Evolutionary conservation across 192 early-diverging fungal genomes (phyloP).

Genomic region (Coemansia sp.): DNA sequence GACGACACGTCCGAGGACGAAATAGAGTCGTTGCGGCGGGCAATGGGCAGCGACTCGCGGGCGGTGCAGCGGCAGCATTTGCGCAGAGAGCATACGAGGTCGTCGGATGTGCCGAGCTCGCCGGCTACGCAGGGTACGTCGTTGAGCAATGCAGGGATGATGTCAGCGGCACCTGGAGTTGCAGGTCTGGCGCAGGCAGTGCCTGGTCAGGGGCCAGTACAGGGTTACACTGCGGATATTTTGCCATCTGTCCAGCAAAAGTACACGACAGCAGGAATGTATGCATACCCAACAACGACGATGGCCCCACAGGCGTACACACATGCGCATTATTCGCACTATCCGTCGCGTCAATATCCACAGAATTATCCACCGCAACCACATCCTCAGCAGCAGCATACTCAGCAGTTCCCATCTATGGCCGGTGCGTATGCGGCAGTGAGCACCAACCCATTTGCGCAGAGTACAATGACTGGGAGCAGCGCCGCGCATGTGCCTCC

Average conservation of each 20-base stretch:
- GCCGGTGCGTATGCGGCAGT: constrained; percentile 1
- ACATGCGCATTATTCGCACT: constrained; percentile 22
- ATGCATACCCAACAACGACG: constrained; percentile 12
- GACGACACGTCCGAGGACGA: constrained; percentile 48
- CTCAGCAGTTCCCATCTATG: neutral
- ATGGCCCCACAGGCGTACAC: constrained; percentile 8
- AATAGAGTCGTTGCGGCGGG: constrained; percentile 48
- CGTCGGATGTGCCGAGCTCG: constrained; percentile 19
- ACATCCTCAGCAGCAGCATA: constrained; percentile 13
- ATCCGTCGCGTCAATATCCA: constrained; percentile 19
- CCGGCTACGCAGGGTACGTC: constrained; percentile 18
- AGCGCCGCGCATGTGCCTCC: constrained; percentile 9
- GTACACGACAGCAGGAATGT: constrained; percentile 5
- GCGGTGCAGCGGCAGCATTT: constrained; percentile 45
- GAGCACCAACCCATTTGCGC: constrained; percentile 8
- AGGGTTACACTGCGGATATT: constrained; percentile 3
- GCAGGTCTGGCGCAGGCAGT: constrained; percentile 3
- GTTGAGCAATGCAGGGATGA: constrained; percentile 10
- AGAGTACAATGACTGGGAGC: constrained; percentile 8
- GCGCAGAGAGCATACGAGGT: constrained; percentile 30
- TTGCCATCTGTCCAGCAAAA: neutral
- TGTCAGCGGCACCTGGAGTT: constrained; percentile 11
- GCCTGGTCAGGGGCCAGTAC: neutral
- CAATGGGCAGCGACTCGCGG: constrained; percentile 49
- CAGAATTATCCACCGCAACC: constrained; percentile 16